Evolutionary conservation across 1,284 basidiomycete species (phyloP), one percentile per base, ranked within the genome.

Genomic region (Porodaedalea pini): DNA sequence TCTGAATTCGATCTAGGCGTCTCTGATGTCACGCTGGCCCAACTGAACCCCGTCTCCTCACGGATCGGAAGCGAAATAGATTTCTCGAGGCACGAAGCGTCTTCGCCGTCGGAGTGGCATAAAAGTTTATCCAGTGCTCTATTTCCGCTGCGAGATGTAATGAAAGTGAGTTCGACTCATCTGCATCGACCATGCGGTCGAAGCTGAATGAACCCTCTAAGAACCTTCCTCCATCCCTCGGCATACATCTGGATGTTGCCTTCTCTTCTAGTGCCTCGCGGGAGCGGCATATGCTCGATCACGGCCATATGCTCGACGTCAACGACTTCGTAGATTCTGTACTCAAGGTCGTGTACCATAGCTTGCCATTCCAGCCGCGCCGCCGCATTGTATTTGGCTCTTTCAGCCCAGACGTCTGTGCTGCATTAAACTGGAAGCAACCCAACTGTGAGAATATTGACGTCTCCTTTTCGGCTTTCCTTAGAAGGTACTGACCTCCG

Each of bases 401-500:
- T 11, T 97, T 91, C 70, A 88, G 86, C 59, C 91, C 94, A 10
- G 88, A 90, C 65, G 82, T 93, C 2, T 95, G 93, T 70, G 85
- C 90, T 2, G 86, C 90, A 15, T 72, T 99, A 56, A 98, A 99
- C 71, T 98, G 97, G 95, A 99, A 99, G 74, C 97, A 99, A 73
- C 97, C 97, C 15, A 99, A 99, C 71, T 98, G 93, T 90, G 73
- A 70, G 81, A 71, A 44, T 51, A 48, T 56, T 58, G 57, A 39
- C 61, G 59, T 58, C 27, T 50, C 39, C 17, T 27, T 11, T 36
- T 15, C 53, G 34, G 23, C 37, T 40, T n/a, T 57, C 54, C 43
- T 40, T 37, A 21, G 19, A 39, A 37, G 43, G 17, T 47, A 17
- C 49, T 57, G 29, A 54, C 31, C 48, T 41, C 40, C n/a, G 23